Conservation (phyloP, 208 protist genomes). For the Trypanosoma platydactyli region DNA sequence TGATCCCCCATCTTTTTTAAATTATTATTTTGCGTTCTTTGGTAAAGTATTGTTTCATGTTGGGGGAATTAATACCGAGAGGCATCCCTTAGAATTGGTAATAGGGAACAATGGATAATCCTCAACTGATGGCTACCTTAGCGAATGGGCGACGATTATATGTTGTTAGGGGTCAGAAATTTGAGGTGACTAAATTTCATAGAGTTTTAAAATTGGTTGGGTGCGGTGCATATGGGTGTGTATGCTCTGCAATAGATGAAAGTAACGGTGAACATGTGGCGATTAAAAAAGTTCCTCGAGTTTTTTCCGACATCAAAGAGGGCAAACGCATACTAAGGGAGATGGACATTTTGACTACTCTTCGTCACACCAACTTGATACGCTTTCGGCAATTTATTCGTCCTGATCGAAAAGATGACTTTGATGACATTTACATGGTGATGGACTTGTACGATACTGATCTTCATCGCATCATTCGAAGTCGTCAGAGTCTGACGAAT, state of each 20-base stretch:
- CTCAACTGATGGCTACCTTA: constrained; percentile 40
- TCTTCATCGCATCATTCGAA: constrained; percentile 97
- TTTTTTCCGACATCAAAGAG: constrained; percentile 95
- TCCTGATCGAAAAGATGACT: constrained; percentile 62
- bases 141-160: constrained; percentile 72
- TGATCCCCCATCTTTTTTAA: constrained; percentile 7
- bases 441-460: constrained; percentile 97
- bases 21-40: constrained; percentile 24
- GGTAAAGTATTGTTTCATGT: constrained; percentile 13
- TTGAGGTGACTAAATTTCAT: constrained; percentile 82
- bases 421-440: constrained; percentile 90
- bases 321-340: constrained; percentile 97
- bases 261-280: constrained; percentile 83
- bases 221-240: constrained; percentile 82
- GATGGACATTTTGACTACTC: constrained; percentile 93
- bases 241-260: constrained; percentile 77
- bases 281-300: constrained; percentile 97
- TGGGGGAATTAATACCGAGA: constrained; percentile 9
- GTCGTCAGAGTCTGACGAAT: constrained; percentile 93
- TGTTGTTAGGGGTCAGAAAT: constrained; percentile 76
- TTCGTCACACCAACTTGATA: constrained; percentile 95
- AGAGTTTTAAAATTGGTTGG: constrained; percentile 81
- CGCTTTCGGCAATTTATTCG: constrained; percentile 82
- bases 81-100: constrained; percentile 5
- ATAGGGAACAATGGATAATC: constrained; percentile 38